Evolutionary conservation across 164 flowering plant genomes (phyloP), one percentile per base, ranked within the genome.

Genomic region (Umbilicus rupestris): DNA sequence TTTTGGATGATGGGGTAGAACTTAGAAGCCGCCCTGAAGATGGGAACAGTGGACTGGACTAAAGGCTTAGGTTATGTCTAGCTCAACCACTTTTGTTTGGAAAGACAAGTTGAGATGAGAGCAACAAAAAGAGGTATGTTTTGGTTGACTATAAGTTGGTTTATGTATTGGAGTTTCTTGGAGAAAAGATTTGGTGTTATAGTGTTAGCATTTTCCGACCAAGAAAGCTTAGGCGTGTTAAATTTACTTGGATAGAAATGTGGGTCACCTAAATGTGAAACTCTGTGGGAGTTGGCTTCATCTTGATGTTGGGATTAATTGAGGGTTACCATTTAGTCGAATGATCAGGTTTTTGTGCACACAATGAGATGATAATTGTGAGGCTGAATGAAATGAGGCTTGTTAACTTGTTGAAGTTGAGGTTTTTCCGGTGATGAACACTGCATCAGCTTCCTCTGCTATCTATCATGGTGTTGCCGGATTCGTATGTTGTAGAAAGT

Each of bases 51-150:
- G 58, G 58, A 52, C 58, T 52, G 30, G 9, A 52, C 24, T 52
- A 22, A 52, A 52, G 58, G 24, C 14, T 7, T n/a, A 22, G 26
- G 9, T 52, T 7, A 11, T 20, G 7, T 52, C 9, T 24, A 22
- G 29, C 3, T 52, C 29, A 52, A 52, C 58, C 7, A 52, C 58
- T 12, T 22, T 7, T 7, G 31, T 52, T 29, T 52, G 30, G 30
- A 30, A 52, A 52, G 24, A 52, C 58, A 52, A 52, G 58, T 52
- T 52, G 7, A 52, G 29, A 52, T 52, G 26, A 47, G 55, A n/a
- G 16, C 44, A 9, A 41, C 10, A 41, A 41, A 10, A n/a, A 47
- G n/a, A 20, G 10, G 28, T 47, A 47, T 47, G 55, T 47, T n/a
- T 20, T 47, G 26, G 55, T 47, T 52, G 16, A 52, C 58, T 52